Evolutionary conservation across 805 yeast species (phyloP).

Genomic region (Candida glaebosa): DNA sequence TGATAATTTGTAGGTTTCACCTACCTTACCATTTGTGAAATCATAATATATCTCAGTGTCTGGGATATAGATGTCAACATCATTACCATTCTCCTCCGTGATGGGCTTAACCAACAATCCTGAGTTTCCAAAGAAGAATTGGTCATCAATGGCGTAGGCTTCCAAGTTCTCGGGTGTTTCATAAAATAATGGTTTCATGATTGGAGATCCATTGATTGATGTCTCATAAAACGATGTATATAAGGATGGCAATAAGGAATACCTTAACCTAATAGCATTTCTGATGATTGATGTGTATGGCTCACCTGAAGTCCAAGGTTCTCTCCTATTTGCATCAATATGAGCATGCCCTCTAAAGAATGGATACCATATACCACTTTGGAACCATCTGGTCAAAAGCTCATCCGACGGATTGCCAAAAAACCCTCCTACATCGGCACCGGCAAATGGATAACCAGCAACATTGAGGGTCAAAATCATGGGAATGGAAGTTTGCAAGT

Average conservation of each 20-base stretch:
- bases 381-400: slow-evolving; percentile 88
- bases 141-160: slow-evolving; percentile 67
- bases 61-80: slow-evolving; percentile 50
- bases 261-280: slow-evolving; percentile 71
- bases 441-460: slow-evolving; percentile 87
- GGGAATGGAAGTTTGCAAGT: slow-evolving; percentile 74
- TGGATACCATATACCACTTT: slow-evolving; percentile 93
- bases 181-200: slow-evolving; percentile 66
- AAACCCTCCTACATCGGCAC: slow-evolving; percentile 97
- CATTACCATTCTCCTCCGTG: slow-evolving; percentile 46
- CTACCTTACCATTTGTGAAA: slow-evolving; percentile 35
- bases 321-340: slow-evolving; percentile 87
- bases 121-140: slow-evolving; percentile 70
- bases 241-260: slow-evolving; percentile 69
- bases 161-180: slow-evolving; percentile 45
- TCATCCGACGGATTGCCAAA: slow-evolving; percentile 86
- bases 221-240: slow-evolving; percentile 77
- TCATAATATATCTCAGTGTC: slow-evolving; percentile 56
- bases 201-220: slow-evolving; percentile 60
- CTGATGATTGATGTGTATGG: slow-evolving; percentile 65
- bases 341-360: slow-evolving; percentile 97
- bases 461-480: slow-evolving; percentile 81
- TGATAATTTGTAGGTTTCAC: slow-evolving; percentile 5
- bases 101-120: slow-evolving; percentile 83
- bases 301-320: slow-evolving; percentile 84